Evolutionary conservation across 768 basidiomycete genomes (phyloP), one percentile per base, ranked within the genome.

Genomic region (Calvatia gigantea): DNA sequence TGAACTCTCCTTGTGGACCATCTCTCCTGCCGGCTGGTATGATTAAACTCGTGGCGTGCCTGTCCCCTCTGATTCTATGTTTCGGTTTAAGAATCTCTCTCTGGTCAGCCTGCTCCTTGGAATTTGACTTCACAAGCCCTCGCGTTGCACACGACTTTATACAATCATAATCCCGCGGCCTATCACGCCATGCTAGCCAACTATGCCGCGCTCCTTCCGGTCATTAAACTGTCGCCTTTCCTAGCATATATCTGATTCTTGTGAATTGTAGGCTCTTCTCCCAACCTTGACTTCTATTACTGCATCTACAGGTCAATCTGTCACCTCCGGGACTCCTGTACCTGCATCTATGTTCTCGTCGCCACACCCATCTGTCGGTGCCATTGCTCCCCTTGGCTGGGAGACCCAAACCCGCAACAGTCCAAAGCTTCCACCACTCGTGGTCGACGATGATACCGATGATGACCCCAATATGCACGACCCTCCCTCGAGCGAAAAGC

Each of bases 191-290:
- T 49, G 46, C 29, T 56, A 6, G 15, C 32, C 27, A 29, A 39
- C 15, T 42, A 56, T 35, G 54, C 54, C 32, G 23, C 47, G 14
- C 29, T 43, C 21, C 49, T 56, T 48, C 54, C 54, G 54, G 54
- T 56, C 47, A 56, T 39, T 56, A 19, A 28, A 31, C 29, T 49
- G 25, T 33, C 39, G 46, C 33, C 23, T 49, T 41, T 5, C 29
- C 15, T 19, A 21, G 29, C 21, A 32, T 17, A 25, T 27, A 42
- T 33, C 54, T 56, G 38, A 56, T 42, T 41, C 17, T 38, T 12
- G 11, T 29, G 28, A 21, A 23, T 12, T 50, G 19, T 29, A 57
- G 57, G 33, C 50, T 46, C 17, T 52, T 37, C 32, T 32, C 11
- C 56, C 48, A 31, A 37, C 33, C 6, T 32, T 21, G 15, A 23